These are phyloP conservation scores for Coniochaeta prunicola DNA, from an alignment of 2,329 filamentous ascomycete genomes.

Conservation along the genomic window DNA sequence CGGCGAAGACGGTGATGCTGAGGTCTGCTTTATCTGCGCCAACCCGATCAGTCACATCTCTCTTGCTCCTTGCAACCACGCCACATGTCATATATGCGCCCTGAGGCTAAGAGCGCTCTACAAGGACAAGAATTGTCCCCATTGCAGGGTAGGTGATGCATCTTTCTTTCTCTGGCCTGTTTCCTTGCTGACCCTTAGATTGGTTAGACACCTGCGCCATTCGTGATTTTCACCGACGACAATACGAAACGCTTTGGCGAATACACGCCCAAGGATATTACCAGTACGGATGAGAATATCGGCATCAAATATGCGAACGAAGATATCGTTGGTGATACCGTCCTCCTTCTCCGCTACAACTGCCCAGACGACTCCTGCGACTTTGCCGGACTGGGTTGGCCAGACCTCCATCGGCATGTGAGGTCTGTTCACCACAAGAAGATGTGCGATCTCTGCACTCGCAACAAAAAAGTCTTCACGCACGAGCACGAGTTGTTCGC, in stretches of 20 bases:
- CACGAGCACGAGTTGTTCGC: slow-evolving; percentile 95
- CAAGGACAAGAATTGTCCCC: slow-evolving; percentile 94
- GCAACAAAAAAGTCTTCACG: slow-evolving; percentile 97
- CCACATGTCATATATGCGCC: slow-evolving; percentile 93
- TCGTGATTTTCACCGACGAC: slow-evolving; percentile 90
- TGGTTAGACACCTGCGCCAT: slow-evolving; percentile 55
- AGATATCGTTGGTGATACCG: slow-evolving; percentile 85
- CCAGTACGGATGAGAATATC: slow-evolving; percentile 72
- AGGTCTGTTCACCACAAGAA: slow-evolving; percentile 74
- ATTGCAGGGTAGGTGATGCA: slow-evolving; percentile 66
- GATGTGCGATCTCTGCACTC: slow-evolving; percentile 84
- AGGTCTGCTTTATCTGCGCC: slow-evolving; percentile 97
- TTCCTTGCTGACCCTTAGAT: background rate
- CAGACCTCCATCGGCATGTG: slow-evolving; percentile 64
- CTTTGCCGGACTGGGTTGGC: slow-evolving; percentile 66
- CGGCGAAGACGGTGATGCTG: slow-evolving; percentile 57
- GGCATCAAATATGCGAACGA: slow-evolving; percentile 87
- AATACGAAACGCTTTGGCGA: slow-evolving; percentile 75
- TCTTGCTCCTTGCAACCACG: slow-evolving; percentile 89
- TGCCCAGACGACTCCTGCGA: slow-evolving; percentile 78
- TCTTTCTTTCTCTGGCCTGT: background rate
- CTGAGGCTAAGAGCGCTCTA: slow-evolving; percentile 87
- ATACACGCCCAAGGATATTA: slow-evolving; percentile 67
- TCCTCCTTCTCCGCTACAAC: slow-evolving; percentile 85
- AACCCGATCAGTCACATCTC: slow-evolving; percentile 82